These are phyloP conservation scores for Hamigera avellanea DNA, from an alignment of 495 filamentous ascomycete genomes.

Conservation along the genomic window DNA sequence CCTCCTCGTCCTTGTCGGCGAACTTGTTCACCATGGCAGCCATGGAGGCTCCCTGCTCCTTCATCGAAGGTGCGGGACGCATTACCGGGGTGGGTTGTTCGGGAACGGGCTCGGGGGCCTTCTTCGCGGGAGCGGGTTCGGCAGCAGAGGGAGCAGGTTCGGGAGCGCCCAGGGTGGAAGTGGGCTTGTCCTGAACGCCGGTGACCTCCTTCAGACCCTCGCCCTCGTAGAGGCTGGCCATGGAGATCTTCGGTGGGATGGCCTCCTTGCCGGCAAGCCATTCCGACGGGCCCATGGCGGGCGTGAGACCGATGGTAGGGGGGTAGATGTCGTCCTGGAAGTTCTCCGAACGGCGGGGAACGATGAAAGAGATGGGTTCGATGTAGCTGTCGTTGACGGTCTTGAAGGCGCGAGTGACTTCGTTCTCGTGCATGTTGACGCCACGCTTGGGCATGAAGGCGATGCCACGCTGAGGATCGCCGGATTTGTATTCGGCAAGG, in stretches of 20 bases:
- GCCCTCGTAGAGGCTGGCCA: slow-evolving; percentile 85
- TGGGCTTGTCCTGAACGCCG: slow-evolving; percentile 55
- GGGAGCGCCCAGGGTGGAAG: slow-evolving; percentile 26
- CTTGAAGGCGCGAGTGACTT: slow-evolving; percentile 92
- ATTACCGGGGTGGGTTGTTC: slow-evolving; percentile 29
- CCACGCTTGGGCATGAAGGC: slow-evolving; percentile 93
- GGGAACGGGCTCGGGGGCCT: slow-evolving; percentile 21
- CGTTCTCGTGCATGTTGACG: slow-evolving; percentile 92
- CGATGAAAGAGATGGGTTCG: slow-evolving; percentile 94
- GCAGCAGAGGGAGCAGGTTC: slow-evolving; percentile 35
- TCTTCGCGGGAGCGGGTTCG: slow-evolving; percentile 32
- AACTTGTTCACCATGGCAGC: slow-evolving; percentile 74
- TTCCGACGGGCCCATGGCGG: slow-evolving; percentile 66
- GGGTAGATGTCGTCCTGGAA: slow-evolving; percentile 98
- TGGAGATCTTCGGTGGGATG: slow-evolving; percentile 79
- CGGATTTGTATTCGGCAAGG: slow-evolving; percentile 89
- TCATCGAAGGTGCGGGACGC: slow-evolving; percentile 54
- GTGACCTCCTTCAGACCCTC: slow-evolving; percentile 60
- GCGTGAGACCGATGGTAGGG: slow-evolving; percentile 61
- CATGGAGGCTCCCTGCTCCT: slow-evolving; percentile 77
- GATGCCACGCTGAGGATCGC: slow-evolving; percentile 85
- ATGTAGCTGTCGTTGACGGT: slow-evolving; percentile 90
- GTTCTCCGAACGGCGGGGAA: slow-evolving; percentile 85
- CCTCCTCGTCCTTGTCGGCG: slow-evolving; percentile 57
- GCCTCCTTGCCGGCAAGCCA: slow-evolving; percentile 81